Evolutionary conservation across 768 basidiomycete species (phyloP).

Genomic region (Kwoniella europaea): DNA sequence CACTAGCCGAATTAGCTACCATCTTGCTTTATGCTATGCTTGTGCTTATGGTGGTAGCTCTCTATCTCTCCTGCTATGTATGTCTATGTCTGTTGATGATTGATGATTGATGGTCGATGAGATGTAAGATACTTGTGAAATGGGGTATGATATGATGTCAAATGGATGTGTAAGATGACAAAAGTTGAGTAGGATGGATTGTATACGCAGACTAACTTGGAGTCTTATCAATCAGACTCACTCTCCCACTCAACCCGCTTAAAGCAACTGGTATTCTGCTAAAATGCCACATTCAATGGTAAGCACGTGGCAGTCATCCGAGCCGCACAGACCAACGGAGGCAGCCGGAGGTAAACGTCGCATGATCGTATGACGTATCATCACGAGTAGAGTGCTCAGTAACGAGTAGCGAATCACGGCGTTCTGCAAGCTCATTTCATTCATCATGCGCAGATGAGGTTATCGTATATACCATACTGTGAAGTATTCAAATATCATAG

Average conservation of each 20-base stretch:
- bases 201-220: not conserved
- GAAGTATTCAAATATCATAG: too few species aligned
- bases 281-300: not conserved
- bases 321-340: not conserved
- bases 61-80: not conserved
- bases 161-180: too few species aligned
- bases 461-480: too few species aligned
- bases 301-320: not conserved
- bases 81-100: too few species aligned
- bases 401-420: not conserved
- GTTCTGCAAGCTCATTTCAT: too few species aligned
- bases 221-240: conserved; percentile 1
- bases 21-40: conserved; percentile 14
- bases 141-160: not conserved
- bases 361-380: not conserved
- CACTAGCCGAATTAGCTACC: conserved; percentile 28
- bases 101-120: not conserved
- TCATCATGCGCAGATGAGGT: too few species aligned
- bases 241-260: too few species aligned
- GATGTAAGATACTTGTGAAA: not conserved
- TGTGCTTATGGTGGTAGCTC: not conserved
- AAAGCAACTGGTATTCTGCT: too few species aligned
- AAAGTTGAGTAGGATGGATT: not conserved
- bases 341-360: not conserved
- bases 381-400: not conserved